Evolutionary conservation across 768 basidiomycete genomes (phyloP).

Genomic region (Coprinopsis sp.): DNA sequence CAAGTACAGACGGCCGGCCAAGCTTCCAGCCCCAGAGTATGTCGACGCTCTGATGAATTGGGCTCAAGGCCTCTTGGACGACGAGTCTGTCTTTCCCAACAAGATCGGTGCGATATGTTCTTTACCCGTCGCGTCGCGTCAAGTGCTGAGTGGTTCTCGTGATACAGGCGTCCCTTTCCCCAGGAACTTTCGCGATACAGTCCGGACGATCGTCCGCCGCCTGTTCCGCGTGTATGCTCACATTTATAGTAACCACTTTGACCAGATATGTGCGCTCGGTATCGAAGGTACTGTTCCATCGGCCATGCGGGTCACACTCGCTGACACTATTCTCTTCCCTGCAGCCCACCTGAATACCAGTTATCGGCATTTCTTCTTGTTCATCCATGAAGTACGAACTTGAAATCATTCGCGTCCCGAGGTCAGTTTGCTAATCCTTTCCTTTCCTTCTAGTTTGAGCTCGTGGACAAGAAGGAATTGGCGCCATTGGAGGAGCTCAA

Average conservation of each 20-base stretch:
- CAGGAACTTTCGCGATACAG: slow-evolving; percentile 82
- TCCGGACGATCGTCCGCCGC: slow-evolving; percentile 87
- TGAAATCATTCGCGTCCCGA: neutral
- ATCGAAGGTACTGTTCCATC: slow-evolving; percentile 76
- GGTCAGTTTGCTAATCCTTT: neutral
- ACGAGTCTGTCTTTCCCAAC: slow-evolving; percentile 89
- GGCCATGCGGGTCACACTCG: neutral
- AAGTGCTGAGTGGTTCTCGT: slow-evolving; percentile 1
- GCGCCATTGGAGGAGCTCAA: slow-evolving; percentile 94
- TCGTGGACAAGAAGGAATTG: slow-evolving; percentile 95
- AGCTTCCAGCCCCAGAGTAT: slow-evolving; percentile 92
- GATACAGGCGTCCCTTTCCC: slow-evolving; percentile 82
- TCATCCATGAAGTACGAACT: slow-evolving; percentile 80
- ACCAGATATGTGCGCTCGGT: slow-evolving; percentile 95
- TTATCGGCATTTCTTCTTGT: slow-evolving; percentile 96
- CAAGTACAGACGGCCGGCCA: slow-evolving; percentile 86
- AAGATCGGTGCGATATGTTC: slow-evolving; percentile 66
- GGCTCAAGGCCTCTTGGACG: slow-evolving; percentile 90
- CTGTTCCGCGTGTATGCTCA: slow-evolving; percentile 98
- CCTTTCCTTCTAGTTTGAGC: slow-evolving; percentile 63
- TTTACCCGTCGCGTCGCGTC: neutral
- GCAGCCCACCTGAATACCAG: slow-evolving; percentile 97
- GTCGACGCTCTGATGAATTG: slow-evolving; percentile 99
- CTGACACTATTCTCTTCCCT: slow-evolving; percentile 1
- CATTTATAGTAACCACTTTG: slow-evolving; percentile 98